Percentiles rank a stretch among this genome's conserved stretches.
Conservation (phyloP, 148 eudicot species). For the Chenopodium album region DNA sequence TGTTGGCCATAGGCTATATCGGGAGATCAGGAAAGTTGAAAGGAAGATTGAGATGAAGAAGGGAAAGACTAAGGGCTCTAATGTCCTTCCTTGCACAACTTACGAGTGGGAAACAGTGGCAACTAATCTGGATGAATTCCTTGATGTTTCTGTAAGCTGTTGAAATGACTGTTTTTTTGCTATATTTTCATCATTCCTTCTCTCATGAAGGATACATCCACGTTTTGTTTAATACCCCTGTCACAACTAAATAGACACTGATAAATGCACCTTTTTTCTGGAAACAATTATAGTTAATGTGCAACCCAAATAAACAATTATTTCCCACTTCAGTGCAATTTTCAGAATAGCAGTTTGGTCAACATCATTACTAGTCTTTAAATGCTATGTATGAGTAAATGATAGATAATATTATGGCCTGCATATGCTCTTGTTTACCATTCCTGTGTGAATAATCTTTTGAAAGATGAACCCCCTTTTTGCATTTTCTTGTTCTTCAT, state of each 20-base stretch:
- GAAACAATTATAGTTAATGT: not conserved
- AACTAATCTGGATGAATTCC: conserved; percentile 95
- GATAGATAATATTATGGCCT: not conserved
- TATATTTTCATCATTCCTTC: not conserved
- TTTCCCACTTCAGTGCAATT: not conserved
- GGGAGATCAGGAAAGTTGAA: conserved; percentile 82
- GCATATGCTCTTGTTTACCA: not conserved
- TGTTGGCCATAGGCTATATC: conserved; percentile 87
- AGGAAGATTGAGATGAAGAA: conserved; percentile 75
- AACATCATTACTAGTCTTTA: not conserved
- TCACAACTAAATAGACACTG: not conserved
- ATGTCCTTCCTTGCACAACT: conserved; percentile 62
- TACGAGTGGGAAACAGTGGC: conserved; percentile 96
- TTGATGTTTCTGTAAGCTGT: conserved; percentile 83
- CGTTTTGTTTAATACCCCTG: not conserved
- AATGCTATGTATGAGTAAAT: not conserved
- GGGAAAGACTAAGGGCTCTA: conserved; percentile 73
- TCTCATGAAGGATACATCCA: not conserved
- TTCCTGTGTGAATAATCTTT: not conserved
- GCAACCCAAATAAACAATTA: not conserved
- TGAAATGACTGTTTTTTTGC: not conserved
- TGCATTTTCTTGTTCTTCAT: not conserved
- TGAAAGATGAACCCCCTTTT: not conserved
- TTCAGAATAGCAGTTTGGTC: not conserved
- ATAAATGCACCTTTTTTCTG: not conserved